Base-by-base conservation (phyloP, 2,329 filamentous ascomycete species). In the Hypoxylon sp. region DNA sequence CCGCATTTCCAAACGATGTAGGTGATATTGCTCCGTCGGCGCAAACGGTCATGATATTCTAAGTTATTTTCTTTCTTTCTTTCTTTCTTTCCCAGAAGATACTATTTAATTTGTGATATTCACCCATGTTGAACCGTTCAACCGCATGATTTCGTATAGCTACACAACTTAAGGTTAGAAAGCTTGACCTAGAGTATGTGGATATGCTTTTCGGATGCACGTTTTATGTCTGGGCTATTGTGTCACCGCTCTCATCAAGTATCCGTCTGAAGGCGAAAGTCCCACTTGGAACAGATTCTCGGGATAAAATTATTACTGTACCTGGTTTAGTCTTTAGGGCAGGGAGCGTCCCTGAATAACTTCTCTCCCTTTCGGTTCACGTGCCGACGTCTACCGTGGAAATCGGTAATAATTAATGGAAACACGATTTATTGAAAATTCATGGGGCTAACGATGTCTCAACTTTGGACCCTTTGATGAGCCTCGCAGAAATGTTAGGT, bases 181-280 rank as follows among this genome's bases (percentile, higher is more conserved):
- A n/a, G n/a, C n/a, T n/a, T n/a, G n/a, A n/a, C n/a, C n/a, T n/a
- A n/a, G n/a, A n/a, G n/a, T n/a, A n/a, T n/a, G n/a, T n/a, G n/a
- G n/a, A n/a, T n/a, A n/a, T n/a, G n/a, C n/a, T n/a, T n/a, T n/a
- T n/a, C n/a, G n/a, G n/a, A n/a, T n/a, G n/a, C n/a, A n/a, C n/a
- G n/a, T n/a, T n/a, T n/a, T n/a, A n/a, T n/a, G n/a, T n/a, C n/a
- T n/a, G n/a, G n/a, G n/a, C n/a, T n/a, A n/a, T 44, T 34, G 51
- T 55, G 53, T 53, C 53, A 57, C 53, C 49, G 49, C 53, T 57
- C 26, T 57, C 44, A 42, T 48, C 15, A 46, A 44, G 44, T 44
- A 30, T n/a, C n/a, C 34, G 53, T 37, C 38, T 29, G 45, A 52
- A 45, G 43, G 43, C 48, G 30, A 49, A 52, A 21, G 52, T 44